Evolutionary conservation across 768 basidiomycete species (phyloP), one percentile per base, ranked within the genome.

Genomic region (Tremella fuciformis): DNA sequence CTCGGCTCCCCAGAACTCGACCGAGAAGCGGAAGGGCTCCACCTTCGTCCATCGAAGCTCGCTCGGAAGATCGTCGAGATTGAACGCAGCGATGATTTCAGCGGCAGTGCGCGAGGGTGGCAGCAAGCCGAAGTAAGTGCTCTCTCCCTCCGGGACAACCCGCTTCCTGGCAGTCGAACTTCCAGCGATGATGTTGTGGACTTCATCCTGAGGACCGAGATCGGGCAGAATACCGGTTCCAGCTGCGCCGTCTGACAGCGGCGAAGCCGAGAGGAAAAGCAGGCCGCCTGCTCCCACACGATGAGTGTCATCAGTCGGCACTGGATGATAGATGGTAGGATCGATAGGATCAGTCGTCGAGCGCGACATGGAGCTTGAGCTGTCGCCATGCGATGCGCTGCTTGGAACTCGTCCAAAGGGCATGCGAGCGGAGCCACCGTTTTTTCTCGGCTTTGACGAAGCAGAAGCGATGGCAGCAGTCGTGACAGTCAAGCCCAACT

Each of bases 1-100:
- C 60, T 88, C 86, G 18, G 91, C 82, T 67, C 88, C 87, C 87
- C 88, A 93, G 72, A 94, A 94, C 76, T 94, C 91, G 52, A 91
- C 88, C 8, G 84, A 84, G 71, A 94, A 77, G 47, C 91, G 83
- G 77, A 82, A 88, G 0, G 92, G 92, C 46, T 80, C 76, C 46
- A 67, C 70, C 18, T 62, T 62, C 0, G 76, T 73, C 75, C 75
- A 79, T 41, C 60, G 59, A 18, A 62, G 53, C 1, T 62, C 42
- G 16, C 57, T 61, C 29, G 29, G 29, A 11, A 34, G 11, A 42
- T 67, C 66, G 8, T 53, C 19, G 13, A 29, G n/a, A 3, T 24
- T 26, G 40, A 39, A 13, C 22, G 39, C n/a, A 37, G 22, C 6
- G 29, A n/a, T 56, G 15, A 69, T 63, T 24, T 74, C 69, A 16